Percentiles rank a stretch among this genome's conserved stretches.
These are phyloP conservation scores for Lunasporangiospora selenospora DNA, from an alignment of 192 early-diverging fungal genomes.

Conservation along the genomic window DNA sequence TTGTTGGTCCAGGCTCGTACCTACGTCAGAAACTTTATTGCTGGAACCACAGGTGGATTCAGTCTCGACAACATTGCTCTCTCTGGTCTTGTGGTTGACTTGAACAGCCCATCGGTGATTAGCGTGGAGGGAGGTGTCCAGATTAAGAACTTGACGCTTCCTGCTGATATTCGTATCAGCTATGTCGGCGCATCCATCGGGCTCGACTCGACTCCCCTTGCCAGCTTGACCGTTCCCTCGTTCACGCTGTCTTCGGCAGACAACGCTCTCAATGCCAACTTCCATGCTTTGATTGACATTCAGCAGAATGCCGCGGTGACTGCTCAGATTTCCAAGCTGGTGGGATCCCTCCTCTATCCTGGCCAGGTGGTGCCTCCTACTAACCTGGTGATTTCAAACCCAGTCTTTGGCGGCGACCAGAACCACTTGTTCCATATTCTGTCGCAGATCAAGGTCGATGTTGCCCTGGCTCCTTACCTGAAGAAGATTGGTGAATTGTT, in stretches of 20 bases:
- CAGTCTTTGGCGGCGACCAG: slow-evolving; percentile 46
- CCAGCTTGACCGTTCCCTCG: no score
- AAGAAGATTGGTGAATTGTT: slow-evolving; percentile 21
- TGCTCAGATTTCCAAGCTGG: no score
- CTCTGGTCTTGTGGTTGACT: slow-evolving; percentile 32
- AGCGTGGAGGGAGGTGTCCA: no score
- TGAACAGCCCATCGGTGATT: slow-evolving; percentile 46
- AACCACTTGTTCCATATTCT: slow-evolving; percentile 47
- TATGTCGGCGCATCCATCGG: no score
- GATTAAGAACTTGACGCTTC: no score
- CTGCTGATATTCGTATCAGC: no score
- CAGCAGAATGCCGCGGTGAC: no score
- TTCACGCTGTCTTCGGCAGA: slow-evolving; percentile 31
- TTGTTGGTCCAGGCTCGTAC: slow-evolving; percentile 16
- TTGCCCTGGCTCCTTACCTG: slow-evolving; percentile 39
- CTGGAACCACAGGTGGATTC: slow-evolving; percentile 32
- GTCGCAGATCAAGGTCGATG: slow-evolving; percentile 32
- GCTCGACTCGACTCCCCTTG: no score
- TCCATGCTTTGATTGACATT: no score
- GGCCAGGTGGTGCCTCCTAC: slow-evolving; percentile 41
- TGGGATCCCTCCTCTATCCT: no score
- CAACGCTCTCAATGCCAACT: no score
- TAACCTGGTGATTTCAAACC: slow-evolving; percentile 34
- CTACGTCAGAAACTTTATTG: slow-evolving; percentile 22
- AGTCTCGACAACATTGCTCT: slow-evolving; percentile 26